Conservation (phyloP, 257 asterid genomes). For the Forsythia suspensa region DNA sequence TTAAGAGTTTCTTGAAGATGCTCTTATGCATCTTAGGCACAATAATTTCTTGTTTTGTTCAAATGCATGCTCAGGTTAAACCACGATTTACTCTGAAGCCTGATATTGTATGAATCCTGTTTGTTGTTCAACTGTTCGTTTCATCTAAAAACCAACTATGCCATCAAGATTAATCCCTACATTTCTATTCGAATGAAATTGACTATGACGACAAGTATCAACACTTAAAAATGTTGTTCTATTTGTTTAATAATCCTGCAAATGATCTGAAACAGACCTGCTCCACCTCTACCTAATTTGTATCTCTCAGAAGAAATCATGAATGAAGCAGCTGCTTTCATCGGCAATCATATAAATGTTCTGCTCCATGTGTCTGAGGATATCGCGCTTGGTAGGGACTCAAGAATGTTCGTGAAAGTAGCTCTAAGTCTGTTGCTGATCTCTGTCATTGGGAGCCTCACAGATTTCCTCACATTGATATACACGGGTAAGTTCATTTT, state of each 20-base stretch:
- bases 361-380: conserved; percentile 56
- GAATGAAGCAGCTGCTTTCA: conserved; percentile 45
- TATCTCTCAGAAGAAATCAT: conserved; percentile 67
- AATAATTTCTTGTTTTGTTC: background rate
- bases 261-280: conserved; percentile 56
- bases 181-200: background rate
- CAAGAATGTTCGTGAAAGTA: conserved; percentile 54
- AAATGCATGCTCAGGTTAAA: background rate
- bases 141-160: background rate
- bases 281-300: conserved; percentile 83
- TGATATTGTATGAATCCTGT: background rate
- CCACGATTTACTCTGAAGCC: background rate
- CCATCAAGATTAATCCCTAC: background rate
- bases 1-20: no score
- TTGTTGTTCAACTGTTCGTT: background rate
- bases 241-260: background rate
- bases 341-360: conserved; percentile 44
- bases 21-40: no score
- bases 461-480: conserved; percentile 55
- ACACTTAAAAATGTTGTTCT: background rate
- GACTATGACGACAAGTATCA: background rate
- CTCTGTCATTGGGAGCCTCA: conserved; percentile 52
- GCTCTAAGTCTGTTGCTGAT: conserved; percentile 43
- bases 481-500: conserved; percentile 52
- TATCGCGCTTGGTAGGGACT: conserved; percentile 68